A percentile compares a stretch with the other conserved stretches of the same genome.
phyloP scores from a whole-genome alignment of 2,329 filamentous ascomycete genomes.

The Ophiocordyceps sinensis region DNA sequence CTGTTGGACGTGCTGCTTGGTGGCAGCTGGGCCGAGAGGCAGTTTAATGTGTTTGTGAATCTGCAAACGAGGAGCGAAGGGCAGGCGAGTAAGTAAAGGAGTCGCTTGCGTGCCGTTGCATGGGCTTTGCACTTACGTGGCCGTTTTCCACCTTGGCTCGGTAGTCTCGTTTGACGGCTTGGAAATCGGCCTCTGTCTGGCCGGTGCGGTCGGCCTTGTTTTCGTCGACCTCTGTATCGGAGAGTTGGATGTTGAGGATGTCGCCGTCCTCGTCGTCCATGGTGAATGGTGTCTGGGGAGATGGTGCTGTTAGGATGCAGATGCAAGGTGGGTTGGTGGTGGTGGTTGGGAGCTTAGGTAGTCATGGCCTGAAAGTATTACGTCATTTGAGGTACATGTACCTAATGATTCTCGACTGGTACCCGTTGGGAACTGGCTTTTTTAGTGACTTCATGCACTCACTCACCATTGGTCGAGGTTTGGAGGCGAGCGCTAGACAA shows the following conservation, averaged over 20 bases:
- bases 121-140: conserved; percentile 19
- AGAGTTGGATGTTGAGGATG: conserved; percentile 16
- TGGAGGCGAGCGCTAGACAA: too few species aligned
- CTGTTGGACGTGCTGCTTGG: conserved; percentile 35
- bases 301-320: too few species aligned
- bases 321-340: too few species aligned
- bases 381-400: too few species aligned
- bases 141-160: conserved; percentile 37
- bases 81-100: neutral
- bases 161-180: conserved; percentile 29
- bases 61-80: conserved; percentile 13
- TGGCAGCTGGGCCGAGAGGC: conserved; percentile 20
- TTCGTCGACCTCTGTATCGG: conserved; percentile 14
- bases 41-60: conserved; percentile 27
- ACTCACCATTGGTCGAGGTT: too few species aligned
- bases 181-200: conserved; percentile 37
- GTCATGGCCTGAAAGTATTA: too few species aligned
- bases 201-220: conserved; percentile 16
- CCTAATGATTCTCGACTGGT: too few species aligned
- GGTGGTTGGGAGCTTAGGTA: too few species aligned
- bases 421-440: too few species aligned
- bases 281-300: neutral
- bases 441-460: too few species aligned
- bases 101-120: neutral
- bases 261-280: conserved; percentile 16